Conservation (phyloP, 306 rosid genomes). For the Sesbania bispinosa region DNA sequence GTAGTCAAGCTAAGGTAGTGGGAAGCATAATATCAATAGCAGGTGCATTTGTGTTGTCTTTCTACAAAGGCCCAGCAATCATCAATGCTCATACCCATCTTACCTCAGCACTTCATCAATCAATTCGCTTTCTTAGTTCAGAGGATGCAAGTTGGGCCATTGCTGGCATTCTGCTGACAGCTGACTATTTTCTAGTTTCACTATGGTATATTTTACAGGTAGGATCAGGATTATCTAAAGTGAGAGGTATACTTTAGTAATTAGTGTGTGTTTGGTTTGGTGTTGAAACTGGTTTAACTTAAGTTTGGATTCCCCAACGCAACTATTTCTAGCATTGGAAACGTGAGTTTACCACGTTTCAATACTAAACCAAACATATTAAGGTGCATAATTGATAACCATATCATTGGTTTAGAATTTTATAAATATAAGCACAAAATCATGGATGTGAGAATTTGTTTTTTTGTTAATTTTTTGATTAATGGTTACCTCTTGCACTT, state of each 20-base stretch:
- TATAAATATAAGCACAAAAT: background rate
- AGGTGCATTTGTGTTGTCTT: constrained; percentile 80
- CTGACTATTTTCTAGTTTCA: constrained; percentile 63
- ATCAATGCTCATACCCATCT: constrained; percentile 13
- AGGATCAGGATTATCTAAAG: background rate
- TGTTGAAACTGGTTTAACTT: no score
- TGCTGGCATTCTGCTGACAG: constrained; percentile 64
- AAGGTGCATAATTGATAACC: background rate
- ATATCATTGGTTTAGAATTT: background rate
- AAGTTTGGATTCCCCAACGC: no score
- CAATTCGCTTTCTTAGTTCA: constrained; percentile 25
- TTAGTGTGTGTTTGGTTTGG: no score
- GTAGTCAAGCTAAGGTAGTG: constrained; percentile 72
- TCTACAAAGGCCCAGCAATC: constrained; percentile 69
- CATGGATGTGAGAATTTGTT: background rate
- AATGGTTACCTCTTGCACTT: background rate
- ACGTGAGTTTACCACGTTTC: no score
- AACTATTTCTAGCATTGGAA: no score
- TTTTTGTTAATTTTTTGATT: background rate
- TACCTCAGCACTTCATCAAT: constrained; percentile 28
- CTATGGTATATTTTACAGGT: constrained; percentile 90
- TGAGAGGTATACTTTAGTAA: background rate
- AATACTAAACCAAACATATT: no score
- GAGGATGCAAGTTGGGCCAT: constrained; percentile 51
- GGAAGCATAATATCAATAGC: constrained; percentile 79